A percentile compares a stretch with the other conserved stretches of the same genome.
phyloP scores from a whole-genome alignment of 2,329 filamentous ascomycete species.

The Akanthomyces muscarius region DNA sequence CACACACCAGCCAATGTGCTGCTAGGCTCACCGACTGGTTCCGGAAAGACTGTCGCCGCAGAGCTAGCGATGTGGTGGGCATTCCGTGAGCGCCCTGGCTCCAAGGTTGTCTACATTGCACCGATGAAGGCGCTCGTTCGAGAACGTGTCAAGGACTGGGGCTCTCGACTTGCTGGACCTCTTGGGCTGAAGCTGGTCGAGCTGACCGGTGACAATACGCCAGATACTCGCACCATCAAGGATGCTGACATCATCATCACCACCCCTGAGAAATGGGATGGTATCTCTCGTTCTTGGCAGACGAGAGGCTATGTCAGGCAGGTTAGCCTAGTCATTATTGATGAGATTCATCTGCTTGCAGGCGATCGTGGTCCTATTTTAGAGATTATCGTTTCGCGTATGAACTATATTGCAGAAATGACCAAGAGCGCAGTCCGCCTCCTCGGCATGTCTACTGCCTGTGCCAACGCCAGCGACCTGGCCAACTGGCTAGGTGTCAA shows the following conservation, averaged over 20 bases:
- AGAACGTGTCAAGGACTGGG: constrained; percentile 95
- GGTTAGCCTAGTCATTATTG: constrained; percentile 94
- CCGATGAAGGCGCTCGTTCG: constrained; percentile 99
- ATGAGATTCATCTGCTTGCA: constrained; percentile 96
- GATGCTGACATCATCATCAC: constrained; percentile 98
- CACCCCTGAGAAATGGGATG: constrained; percentile 99
- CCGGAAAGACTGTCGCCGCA: constrained; percentile 93
- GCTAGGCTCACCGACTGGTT: constrained; percentile 91
- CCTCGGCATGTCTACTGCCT: constrained; percentile 98
- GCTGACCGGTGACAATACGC: constrained; percentile 94
- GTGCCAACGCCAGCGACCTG: constrained; percentile 89
- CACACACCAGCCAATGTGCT: constrained; percentile 89
- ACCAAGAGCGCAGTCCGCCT: constrained; percentile 85
- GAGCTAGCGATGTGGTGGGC: constrained; percentile 99
- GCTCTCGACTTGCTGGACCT: constrained; percentile 70
- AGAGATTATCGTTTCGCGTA: constrained; percentile 88
- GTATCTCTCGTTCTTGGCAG: constrained; percentile 98
- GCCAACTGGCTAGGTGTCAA: constrained; percentile 97
- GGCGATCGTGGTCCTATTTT: constrained; percentile 95
- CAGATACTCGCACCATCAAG: constrained; percentile 90
- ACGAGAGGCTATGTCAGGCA: constrained; percentile 93
- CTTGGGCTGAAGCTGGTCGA: constrained; percentile 91
- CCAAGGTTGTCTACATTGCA: constrained; percentile 97
- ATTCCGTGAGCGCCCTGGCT: constrained; percentile 88
- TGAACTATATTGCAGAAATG: constrained; percentile 98